Conservation (phyloP, 2,329 filamentous ascomycete species). For the Neophaeococcomyces aloes region DNA sequence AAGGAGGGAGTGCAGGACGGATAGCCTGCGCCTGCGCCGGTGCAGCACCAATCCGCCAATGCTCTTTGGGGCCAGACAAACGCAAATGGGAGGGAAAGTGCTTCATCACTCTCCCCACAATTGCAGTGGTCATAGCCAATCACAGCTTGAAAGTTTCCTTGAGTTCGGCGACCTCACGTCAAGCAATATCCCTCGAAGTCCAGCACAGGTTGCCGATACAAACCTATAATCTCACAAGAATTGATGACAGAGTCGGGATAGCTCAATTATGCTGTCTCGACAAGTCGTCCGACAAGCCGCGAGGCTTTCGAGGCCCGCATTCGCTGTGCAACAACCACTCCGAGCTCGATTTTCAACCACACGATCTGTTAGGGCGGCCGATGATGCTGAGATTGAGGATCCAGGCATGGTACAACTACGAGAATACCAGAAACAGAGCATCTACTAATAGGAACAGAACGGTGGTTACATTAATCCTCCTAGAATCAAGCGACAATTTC, state of each 20-base stretch:
- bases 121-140: neutral
- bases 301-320: conserved; percentile 24
- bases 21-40: neutral
- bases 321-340: conserved; percentile 17
- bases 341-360: conserved; percentile 35
- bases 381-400: conserved; percentile 29
- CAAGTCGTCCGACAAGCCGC: conserved; percentile 30
- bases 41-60: conserved; percentile 1
- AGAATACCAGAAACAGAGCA: conserved; percentile 13
- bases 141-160: conserved; percentile 1
- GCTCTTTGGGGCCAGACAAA: neutral
- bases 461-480: conserved; percentile 40
- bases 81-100: neutral
- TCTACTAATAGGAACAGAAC: conserved; percentile 29
- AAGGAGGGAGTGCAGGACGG: conserved; percentile 19
- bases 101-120: neutral
- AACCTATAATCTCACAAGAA: neutral
- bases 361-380: conserved; percentile 27
- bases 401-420: conserved; percentile 31
- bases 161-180: conserved; percentile 4
- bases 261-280: conserved; percentile 33
- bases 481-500: conserved; percentile 73
- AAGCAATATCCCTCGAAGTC: conserved; percentile 1
- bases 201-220: neutral
- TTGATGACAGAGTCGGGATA: conserved; percentile 1